Evolutionary conservation across 2,329 filamentous ascomycete genomes (phyloP), one percentile per base, ranked within the genome.

Genomic region (Arthrobotrys conoides): DNA sequence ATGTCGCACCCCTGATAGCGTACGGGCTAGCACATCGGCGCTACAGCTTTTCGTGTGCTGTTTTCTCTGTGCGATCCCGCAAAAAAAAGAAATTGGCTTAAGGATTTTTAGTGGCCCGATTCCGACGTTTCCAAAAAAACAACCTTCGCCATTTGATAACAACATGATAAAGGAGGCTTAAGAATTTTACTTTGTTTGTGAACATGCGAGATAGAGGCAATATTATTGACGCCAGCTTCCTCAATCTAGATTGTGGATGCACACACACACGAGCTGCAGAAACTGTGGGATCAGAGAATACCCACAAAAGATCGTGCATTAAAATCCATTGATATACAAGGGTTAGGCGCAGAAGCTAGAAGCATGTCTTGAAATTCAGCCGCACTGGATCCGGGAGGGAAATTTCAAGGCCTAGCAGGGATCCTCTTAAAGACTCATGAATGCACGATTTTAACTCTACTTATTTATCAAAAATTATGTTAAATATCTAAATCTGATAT

Each of bases 21-120:
- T 18, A 53, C 75, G 71, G 71, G 71, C 64, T 69, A 57, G 67
- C 49, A 30, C 16, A 48, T 64, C 46, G 68, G 73, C 73, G 68
- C 75, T 78, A 64, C 64, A 14, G 6, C 27, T 6, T 20, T 44
- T 64, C 9, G 44, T 46, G n/a, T 36, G 38, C 38, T 53, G n/a
- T 18, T 46, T 59, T 63, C 49, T 64, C 41, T 71, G 68, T 49
- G 30, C 48, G 64, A 78, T 69, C 75, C 75, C 68, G 61, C 75
- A 68, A 64, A 46, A 68, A 64, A 46, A 71, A 46, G 75, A 78
- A 69, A 78, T 78, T 72, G 61, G 61, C 73, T 57, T 63, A 55
- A 70, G 75, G 68, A 49, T 46, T 48, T 63, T 48, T 41, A 49
- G 55, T 67, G 68, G 61, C 38, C 67, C 51, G 24, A 36, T 63